Percentiles rank a stretch among this genome's conserved stretches.
These are phyloP conservation scores for Tuber microsphaerosporum DNA, from an alignment of 495 filamentous ascomycete species.

Conservation along the genomic window DNA sequence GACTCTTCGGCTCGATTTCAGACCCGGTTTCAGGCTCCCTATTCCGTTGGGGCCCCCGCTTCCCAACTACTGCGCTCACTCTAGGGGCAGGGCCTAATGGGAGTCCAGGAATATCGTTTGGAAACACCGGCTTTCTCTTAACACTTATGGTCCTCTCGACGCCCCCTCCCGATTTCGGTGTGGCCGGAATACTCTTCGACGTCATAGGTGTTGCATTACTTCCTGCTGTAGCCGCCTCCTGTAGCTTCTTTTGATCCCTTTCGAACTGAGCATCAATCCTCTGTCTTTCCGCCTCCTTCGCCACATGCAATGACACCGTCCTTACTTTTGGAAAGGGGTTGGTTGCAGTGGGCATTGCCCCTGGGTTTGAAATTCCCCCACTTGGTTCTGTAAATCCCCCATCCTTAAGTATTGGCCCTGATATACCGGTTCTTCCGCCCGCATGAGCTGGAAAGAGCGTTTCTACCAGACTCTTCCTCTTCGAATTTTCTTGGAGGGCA, in stretches of 20 bases:
- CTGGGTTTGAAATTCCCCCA: neutral
- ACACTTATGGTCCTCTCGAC: conserved; percentile 18
- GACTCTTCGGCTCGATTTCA: neutral
- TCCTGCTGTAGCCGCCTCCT: conserved; percentile 1
- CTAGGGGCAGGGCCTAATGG: conserved; percentile 25
- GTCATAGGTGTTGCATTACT: neutral
- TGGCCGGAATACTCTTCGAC: conserved; percentile 2
- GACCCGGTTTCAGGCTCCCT: neutral
- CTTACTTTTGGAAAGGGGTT: conserved; percentile 28
- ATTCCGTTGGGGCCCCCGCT: neutral
- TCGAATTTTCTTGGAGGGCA: conserved; percentile 1
- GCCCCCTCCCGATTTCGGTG: neutral
- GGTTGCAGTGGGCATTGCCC: neutral
- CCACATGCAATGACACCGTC: conserved; percentile 26
- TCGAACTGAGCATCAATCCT: conserved; percentile 32
- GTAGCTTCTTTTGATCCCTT: conserved; percentile 25
- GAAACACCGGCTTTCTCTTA: conserved; percentile 26
- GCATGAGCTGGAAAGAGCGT: conserved; percentile 21
- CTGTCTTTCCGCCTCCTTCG: conserved; percentile 29
- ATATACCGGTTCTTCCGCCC: conserved; percentile 27
- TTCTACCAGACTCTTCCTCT: conserved; percentile 24
- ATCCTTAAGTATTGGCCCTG: conserved; percentile 26
- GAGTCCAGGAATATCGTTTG: conserved; percentile 8
- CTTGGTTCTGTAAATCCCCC: conserved; percentile 5
- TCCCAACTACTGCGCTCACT: conserved; percentile 20